phyloP scores from a whole-genome alignment of 2,329 filamentous ascomycete species.

The Ophiocordyceps robertsii region DNA sequence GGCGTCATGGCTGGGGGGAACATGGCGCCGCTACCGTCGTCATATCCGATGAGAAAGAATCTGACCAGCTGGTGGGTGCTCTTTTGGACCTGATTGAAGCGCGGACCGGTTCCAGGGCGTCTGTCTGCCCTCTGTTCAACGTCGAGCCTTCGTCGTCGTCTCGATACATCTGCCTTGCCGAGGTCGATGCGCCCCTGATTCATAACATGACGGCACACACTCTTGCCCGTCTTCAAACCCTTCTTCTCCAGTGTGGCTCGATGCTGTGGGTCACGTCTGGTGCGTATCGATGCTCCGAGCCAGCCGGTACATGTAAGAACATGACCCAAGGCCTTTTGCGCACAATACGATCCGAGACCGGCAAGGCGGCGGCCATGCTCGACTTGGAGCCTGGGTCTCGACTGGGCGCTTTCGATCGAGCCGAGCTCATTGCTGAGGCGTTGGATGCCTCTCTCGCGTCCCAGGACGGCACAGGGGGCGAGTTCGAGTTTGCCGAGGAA shows the following conservation, averaged over 20 bases:
- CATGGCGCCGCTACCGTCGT: no score
- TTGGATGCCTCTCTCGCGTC: slow-evolving; percentile 8
- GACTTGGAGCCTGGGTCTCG: slow-evolving; percentile 26
- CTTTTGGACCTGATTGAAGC: no score
- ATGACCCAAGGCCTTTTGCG: slow-evolving; percentile 31
- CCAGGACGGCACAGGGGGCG: slow-evolving; percentile 6
- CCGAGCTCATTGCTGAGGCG: slow-evolving; percentile 16
- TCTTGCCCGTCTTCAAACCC: slow-evolving; percentile 12
- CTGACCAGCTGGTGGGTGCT: no score
- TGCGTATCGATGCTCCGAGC: slow-evolving; percentile 20
- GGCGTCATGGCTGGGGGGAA: no score
- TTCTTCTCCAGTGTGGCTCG: slow-evolving; percentile 20
- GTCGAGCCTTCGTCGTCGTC: no score
- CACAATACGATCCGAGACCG: slow-evolving; percentile 31
- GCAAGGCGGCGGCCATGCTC: slow-evolving; percentile 28
- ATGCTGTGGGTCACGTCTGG: slow-evolving; percentile 27
- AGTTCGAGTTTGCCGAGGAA: slow-evolving; percentile 16
- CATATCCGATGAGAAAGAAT: no score
- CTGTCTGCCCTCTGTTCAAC: no score
- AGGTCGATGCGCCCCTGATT: no score
- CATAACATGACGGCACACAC: not conserved
- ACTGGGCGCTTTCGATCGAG: slow-evolving; percentile 14
- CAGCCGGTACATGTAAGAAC: slow-evolving; percentile 20
- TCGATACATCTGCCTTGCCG: no score
- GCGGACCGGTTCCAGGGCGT: no score